Conservation (phyloP, 2,329 filamentous ascomycete genomes). For the Xylariales sp. region DNA sequence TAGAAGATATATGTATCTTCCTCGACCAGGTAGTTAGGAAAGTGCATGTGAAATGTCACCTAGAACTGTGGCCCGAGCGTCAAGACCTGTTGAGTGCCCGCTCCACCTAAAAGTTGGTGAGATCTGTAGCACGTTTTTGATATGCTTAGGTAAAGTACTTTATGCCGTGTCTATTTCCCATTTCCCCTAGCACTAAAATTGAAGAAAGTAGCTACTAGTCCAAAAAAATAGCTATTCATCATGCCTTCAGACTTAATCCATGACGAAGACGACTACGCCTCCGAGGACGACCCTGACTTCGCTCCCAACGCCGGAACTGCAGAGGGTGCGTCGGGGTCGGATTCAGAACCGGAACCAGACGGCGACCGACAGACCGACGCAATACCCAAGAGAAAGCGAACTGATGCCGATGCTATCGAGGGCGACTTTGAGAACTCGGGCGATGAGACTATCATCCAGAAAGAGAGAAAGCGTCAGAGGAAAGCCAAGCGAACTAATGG, state of each 20-base stretch:
- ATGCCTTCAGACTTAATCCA: constrained; percentile 58
- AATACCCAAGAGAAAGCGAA: constrained; percentile 50
- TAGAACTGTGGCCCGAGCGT: not conserved
- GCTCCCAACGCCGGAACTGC: constrained; percentile 65
- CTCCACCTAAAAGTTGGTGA: constrained; percentile 17
- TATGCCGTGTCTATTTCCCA: not conserved
- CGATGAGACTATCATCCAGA: constrained; percentile 76
- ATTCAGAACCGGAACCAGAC: constrained; percentile 64
- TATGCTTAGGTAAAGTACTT: no score
- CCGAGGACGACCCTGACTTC: constrained; percentile 80
- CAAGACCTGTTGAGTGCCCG: not conserved
- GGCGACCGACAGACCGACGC: constrained; percentile 35
- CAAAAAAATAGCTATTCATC: constrained; percentile 31
- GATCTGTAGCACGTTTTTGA: not conserved
- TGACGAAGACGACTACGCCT: constrained; percentile 70
- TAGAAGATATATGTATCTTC: no score
- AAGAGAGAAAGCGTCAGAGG: constrained; percentile 65
- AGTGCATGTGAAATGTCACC: constrained; percentile 7
- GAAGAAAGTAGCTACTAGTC: not conserved
- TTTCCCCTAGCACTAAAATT: not conserved
- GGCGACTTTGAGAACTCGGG: constrained; percentile 74
- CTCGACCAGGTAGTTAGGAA: not conserved
- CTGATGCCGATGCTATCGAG: constrained; percentile 49
- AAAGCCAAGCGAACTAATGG: constrained; percentile 59
- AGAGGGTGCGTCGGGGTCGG: constrained; percentile 63